Percentiles rank a stretch among this genome's conserved stretches.
phyloP scores from a whole-genome alignment of 2,329 filamentous ascomycete species.

The Aulographum hederae region DNA sequence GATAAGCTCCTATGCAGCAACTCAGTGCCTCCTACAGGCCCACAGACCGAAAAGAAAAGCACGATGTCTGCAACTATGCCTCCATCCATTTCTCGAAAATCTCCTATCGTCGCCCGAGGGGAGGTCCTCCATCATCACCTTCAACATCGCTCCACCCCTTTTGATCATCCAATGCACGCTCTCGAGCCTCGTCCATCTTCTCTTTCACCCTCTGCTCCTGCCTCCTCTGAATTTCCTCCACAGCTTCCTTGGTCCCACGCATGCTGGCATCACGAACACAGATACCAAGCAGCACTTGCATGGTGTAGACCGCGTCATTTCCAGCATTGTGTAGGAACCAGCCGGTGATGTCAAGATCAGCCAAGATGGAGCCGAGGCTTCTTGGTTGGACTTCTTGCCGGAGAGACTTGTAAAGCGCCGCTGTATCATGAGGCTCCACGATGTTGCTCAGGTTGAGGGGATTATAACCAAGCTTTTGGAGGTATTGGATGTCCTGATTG shows the following conservation, averaged over 20 bases:
- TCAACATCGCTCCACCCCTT: background rate
- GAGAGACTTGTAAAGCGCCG: slow-evolving; percentile 47
- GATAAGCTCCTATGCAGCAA: too few relatives aligned
- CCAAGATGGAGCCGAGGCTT: slow-evolving; percentile 42
- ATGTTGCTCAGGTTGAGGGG: slow-evolving; percentile 27
- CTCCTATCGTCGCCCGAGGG: too few relatives aligned
- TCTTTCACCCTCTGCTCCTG: background rate
- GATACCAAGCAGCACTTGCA: slow-evolving; percentile 54
- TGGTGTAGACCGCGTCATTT: slow-evolving; percentile 68
- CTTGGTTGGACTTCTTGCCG: slow-evolving; percentile 32
- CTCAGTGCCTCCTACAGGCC: too few relatives aligned
- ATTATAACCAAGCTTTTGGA: slow-evolving; percentile 47
- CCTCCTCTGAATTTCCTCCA: background rate
- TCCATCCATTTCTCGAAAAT: too few relatives aligned
- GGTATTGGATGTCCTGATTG: slow-evolving; percentile 46
- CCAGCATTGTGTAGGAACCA: slow-evolving; percentile 68
- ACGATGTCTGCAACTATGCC: too few relatives aligned
- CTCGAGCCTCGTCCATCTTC: background rate
- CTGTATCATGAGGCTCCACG: slow-evolving; percentile 62
- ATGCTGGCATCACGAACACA: slow-evolving; percentile 25
- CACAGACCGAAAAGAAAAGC: too few relatives aligned
- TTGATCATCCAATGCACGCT: slow-evolving; percentile 1
- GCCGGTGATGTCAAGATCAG: slow-evolving; percentile 41
- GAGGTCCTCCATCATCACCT: slow-evolving; percentile 1
- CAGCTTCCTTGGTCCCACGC: slow-evolving; percentile 7